Percentiles rank a stretch among this genome's conserved stretches.
These are phyloP conservation scores for Globisporangium radiosum DNA, from an alignment of 352 stramenopile species.

Conservation along the genomic window DNA sequence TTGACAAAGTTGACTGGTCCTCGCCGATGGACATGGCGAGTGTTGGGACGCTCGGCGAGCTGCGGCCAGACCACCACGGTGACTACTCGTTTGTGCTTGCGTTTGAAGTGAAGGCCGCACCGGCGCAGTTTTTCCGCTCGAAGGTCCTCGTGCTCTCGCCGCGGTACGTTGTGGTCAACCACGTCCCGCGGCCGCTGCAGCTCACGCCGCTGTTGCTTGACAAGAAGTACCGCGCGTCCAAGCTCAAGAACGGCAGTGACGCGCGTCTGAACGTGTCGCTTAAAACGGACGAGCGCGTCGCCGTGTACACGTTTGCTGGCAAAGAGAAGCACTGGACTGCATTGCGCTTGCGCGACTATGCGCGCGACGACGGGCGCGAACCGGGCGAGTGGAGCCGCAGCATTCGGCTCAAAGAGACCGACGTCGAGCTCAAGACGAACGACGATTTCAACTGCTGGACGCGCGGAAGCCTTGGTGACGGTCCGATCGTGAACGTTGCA, in stretches of 20 bases:
- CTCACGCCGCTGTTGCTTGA: conserved; percentile 72
- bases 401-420: conserved; percentile 27
- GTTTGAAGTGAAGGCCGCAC: conserved; percentile 73
- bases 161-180: conserved; percentile 68
- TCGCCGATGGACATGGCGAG: conserved; percentile 61
- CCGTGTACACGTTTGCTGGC: conserved; percentile 64
- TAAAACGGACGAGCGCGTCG: conserved; percentile 41
- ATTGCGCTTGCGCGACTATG: conserved; percentile 59
- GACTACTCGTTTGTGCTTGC: conserved; percentile 71
- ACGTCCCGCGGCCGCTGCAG: conserved; percentile 52
- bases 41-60: conserved; percentile 70
- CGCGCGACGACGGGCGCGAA: conserved; percentile 29
- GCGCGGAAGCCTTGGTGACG: conserved; percentile 59
- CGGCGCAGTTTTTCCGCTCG: conserved; percentile 74
- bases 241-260: conserved; percentile 15
- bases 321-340: conserved; percentile 67
- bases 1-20: conserved; percentile 69
- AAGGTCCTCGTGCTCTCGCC: conserved; percentile 80
- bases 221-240: conserved; percentile 53
- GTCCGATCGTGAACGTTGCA: conserved; percentile 57
- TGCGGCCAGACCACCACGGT: conserved; percentile 33
- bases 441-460: conserved; percentile 62
- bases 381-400: conserved; percentile 55
- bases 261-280: conserved; percentile 35
- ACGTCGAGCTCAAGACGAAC: conserved; percentile 29